Base-by-base conservation (phyloP, 257 asterid genomes). In the Penstemon newberryi region DNA sequence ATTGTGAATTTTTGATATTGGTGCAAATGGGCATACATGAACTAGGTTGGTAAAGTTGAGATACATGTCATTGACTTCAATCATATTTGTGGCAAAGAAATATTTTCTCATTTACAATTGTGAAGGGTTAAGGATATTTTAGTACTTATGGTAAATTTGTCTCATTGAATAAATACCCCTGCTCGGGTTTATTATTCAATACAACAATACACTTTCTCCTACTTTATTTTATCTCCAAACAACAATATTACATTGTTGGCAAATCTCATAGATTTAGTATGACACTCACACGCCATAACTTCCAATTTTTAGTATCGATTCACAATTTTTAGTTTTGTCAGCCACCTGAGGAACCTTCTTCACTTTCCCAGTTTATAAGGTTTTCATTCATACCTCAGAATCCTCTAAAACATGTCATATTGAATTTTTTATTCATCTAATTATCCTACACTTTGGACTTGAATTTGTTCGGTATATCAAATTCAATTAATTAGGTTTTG, bases 41-140 rank as follows among this genome's bases (percentile, higher is more conserved):
- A 73, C 15, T 72, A 82, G 85, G 83, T 82, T 41, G 62, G 75
- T 74, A 39, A 73, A 13, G 18, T 42, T 3, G 25, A 69, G 25
- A 5, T 33, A 55, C 9, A 65, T 66, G 10, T 33, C n/a, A 42
- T 25, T 60, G 38, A 46, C 44, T 36, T 8, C 10, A 42, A n/a
- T 55, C 13, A 19, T 18, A 25, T 47, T 57, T 72, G 60, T 54
- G 64, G 33, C 33, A 25, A 25, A 1, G 33, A 25, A 25, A 25
- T 25, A 25, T 25, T 25, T 25, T 25, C 33, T 25, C 33, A 25
- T 25, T 25, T 25, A 25, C 33, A 25, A 25, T 25, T 25, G 33
- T 25, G 33, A 25, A 25, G 33, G 33, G 33, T 25, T 25, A 2
- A 25, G 33, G 33, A 25, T 25, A 25, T 25, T 25, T 25, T 25